These are phyloP conservation scores for Solanum hybrid DNA, from an alignment of 305 asterid genomes.

Conservation along the genomic window DNA sequence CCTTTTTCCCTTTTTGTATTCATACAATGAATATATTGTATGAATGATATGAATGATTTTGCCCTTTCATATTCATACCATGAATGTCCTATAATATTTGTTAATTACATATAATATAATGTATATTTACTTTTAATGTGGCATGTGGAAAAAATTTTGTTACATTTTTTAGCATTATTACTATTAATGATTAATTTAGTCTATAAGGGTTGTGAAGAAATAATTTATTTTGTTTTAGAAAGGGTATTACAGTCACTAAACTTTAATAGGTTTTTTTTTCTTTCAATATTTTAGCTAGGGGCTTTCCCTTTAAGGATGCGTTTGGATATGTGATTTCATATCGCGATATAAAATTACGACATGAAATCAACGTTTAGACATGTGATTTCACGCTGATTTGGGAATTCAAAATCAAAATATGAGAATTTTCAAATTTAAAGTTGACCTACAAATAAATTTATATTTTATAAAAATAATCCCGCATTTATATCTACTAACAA, in stretches of 20 bases:
- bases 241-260: not conserved
- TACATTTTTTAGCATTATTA: not conserved
- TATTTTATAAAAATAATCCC: no score
- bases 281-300: not conserved
- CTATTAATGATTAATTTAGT: not conserved
- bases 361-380: not conserved
- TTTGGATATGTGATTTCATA: not conserved
- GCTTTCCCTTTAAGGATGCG: not conserved
- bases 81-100: no score
- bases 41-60: not conserved
- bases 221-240: no score
- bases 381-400: not conserved
- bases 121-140: not conserved
- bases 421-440: not conserved
- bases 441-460: not conserved
- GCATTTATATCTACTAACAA: no score
- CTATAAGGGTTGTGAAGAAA: not conserved
- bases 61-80: no score
- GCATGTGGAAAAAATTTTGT: not conserved
- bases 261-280: not conserved
- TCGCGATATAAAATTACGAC: not conserved
- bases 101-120: no score
- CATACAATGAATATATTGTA: no score
- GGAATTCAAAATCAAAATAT: not conserved
- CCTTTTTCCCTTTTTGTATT: no score